phyloP scores from a whole-genome alignment of 2,329 filamentous ascomycete species.

The Cercospora berteroae region DNA sequence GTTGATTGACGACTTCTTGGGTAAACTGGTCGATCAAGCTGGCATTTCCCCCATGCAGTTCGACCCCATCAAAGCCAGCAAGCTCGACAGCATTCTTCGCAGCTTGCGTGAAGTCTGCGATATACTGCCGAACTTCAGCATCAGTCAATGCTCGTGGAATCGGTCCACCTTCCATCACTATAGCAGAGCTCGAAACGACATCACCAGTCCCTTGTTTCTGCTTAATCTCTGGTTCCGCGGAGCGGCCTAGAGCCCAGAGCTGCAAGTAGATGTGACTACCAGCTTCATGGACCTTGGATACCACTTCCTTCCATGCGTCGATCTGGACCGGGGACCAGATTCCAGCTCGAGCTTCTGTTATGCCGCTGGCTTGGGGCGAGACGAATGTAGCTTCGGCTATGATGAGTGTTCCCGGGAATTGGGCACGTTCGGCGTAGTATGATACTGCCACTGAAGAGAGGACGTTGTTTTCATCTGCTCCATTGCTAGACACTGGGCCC shows the following conservation, averaged over 20 bases:
- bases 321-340: slow-evolving; percentile 43
- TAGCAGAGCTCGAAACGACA: slow-evolving; percentile 36
- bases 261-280: slow-evolving; percentile 50
- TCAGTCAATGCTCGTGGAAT: slow-evolving; percentile 40
- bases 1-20: slow-evolving; percentile 56
- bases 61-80: slow-evolving; percentile 63
- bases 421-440: slow-evolving; percentile 37
- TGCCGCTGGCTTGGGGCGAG: slow-evolving; percentile 32
- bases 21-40: slow-evolving; percentile 68
- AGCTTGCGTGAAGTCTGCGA: slow-evolving; percentile 43
- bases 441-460: slow-evolving; percentile 28
- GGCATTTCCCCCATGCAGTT: slow-evolving; percentile 45
- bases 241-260: slow-evolving; percentile 51
- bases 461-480: slow-evolving; percentile 41
- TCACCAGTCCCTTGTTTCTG: slow-evolving; percentile 31
- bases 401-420: slow-evolving; percentile 36
- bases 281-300: slow-evolving; percentile 52
- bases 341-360: slow-evolving; percentile 26
- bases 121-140: slow-evolving; percentile 36
- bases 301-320: slow-evolving; percentile 52
- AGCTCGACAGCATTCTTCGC: slow-evolving; percentile 46
- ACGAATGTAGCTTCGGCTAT: slow-evolving; percentile 41
- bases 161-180: slow-evolving; percentile 38
- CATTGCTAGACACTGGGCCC: slow-evolving; percentile 54
- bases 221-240: slow-evolving; percentile 40